phyloP scores from a whole-genome alignment of 192 early-diverging fungal genomes.

The Oehlia diaphana region DNA sequence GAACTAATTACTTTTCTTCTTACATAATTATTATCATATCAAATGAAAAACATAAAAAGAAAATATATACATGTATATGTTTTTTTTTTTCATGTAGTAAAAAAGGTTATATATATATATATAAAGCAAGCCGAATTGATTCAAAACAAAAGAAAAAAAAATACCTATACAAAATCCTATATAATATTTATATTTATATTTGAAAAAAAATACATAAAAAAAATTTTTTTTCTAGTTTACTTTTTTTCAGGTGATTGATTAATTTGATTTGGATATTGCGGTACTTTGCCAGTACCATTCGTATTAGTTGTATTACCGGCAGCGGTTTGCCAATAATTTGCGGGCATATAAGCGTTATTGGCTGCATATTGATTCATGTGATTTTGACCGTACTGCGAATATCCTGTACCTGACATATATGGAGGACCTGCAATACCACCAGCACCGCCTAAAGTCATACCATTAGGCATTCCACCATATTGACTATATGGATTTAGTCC shows the following conservation, averaged over 20 bases:
- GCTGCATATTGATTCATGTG: conserved; percentile 12
- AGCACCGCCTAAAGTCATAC: neutral
- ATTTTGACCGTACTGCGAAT: conserved; percentile 24
- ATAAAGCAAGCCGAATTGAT: too few relatives aligned
- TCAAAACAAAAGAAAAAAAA: too few relatives aligned
- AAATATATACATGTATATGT: too few relatives aligned
- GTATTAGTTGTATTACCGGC: neutral
- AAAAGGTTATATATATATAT: too few relatives aligned
- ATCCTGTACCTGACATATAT: conserved; percentile 18
- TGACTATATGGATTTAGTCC: neutral
- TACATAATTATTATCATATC: too few relatives aligned
- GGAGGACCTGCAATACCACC: conserved; percentile 1
- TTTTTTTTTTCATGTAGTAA: too few relatives aligned
- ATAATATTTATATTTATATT: too few relatives aligned
- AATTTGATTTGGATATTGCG: conserved; percentile 18
- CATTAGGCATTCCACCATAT: conserved; percentile 11
- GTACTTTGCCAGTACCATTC: conserved; percentile 12
- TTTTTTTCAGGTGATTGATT: conserved; percentile 25
- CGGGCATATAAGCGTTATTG: conserved; percentile 20
- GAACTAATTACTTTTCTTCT: too few relatives aligned
- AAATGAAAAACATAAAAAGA: too few relatives aligned
- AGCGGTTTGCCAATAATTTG: neutral
- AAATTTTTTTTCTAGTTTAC: conserved; percentile 6
- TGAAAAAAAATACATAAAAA: too few relatives aligned
- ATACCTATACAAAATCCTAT: too few relatives aligned